Conservation (phyloP, 106 monocot genomes). For the Dioscorea alata region DNA sequence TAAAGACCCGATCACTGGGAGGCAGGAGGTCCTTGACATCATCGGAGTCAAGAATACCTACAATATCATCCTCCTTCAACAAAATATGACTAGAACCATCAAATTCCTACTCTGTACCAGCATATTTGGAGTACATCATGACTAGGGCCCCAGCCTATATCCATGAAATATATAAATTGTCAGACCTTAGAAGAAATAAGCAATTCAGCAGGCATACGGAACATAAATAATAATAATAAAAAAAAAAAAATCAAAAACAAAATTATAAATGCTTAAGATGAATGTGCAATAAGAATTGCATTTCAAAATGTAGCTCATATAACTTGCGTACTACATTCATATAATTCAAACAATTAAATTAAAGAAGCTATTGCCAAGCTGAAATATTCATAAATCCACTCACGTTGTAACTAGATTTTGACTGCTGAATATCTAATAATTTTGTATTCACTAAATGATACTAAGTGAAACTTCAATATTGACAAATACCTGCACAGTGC, state of each 20-base stretch:
- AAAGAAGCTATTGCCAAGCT: background rate
- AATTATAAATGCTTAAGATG: background rate
- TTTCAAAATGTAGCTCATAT: background rate
- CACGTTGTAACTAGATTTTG: background rate
- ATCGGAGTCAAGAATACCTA: conserved; percentile 57
- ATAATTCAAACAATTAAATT: background rate
- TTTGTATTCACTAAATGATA: background rate
- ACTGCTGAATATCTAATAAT: background rate
- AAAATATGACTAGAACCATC: conserved; percentile 55
- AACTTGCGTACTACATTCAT: background rate
- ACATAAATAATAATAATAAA: background rate
- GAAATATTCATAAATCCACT: background rate
- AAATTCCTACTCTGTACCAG: conserved; percentile 57
- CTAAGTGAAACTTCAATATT: background rate
- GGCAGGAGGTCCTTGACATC: conserved; percentile 66
- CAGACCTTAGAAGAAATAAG: background rate
- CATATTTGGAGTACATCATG: conserved; percentile 60
- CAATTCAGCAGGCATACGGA: background rate
- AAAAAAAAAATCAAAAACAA: background rate
- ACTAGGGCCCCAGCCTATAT: conserved; percentile 46
- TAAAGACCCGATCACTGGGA: conserved; percentile 49
- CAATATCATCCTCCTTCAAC: conserved; percentile 59
- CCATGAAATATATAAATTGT: background rate
- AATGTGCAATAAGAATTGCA: background rate
- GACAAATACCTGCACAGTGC: conserved; percentile 42